A percentile compares a stretch with the other conserved stretches of the same genome.
phyloP scores from a whole-genome alignment of 768 basidiomycete genomes.

The Mycena galericulata region DNA sequence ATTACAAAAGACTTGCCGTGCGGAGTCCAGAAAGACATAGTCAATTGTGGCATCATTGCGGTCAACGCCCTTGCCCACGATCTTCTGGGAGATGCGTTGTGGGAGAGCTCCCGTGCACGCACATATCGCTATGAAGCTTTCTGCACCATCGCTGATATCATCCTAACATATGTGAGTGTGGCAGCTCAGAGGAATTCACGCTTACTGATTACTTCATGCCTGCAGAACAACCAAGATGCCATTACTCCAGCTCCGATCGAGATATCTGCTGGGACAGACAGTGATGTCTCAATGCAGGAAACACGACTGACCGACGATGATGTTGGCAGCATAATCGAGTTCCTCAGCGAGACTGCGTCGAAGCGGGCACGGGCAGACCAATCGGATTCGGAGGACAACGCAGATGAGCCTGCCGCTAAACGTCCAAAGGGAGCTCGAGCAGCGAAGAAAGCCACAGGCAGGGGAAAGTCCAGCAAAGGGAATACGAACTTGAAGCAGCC shows the following conservation, averaged over 20 bases:
- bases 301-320: not conserved
- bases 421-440: no score
- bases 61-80: not conserved
- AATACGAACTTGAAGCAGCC: not conserved
- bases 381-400: not conserved
- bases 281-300: not conserved
- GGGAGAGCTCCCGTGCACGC: not conserved
- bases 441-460: no score
- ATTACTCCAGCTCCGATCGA: not conserved
- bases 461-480: no score
- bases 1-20: not conserved
- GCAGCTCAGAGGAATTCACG: not conserved
- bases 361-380: not conserved
- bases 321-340: not conserved
- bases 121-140: not conserved
- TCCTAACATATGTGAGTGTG: not conserved
- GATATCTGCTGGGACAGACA: not conserved
- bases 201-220: not conserved
- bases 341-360: not conserved
- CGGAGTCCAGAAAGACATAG: not conserved
- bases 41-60: not conserved
- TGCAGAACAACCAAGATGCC: not conserved
- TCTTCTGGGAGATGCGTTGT: not conserved
- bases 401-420: not conserved
- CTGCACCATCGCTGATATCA: not conserved